Evolutionary conservation across 2,329 filamentous ascomycete species (phyloP), one percentile per base, ranked within the genome.

Genomic region (Tolypocladium tundrense): DNA sequence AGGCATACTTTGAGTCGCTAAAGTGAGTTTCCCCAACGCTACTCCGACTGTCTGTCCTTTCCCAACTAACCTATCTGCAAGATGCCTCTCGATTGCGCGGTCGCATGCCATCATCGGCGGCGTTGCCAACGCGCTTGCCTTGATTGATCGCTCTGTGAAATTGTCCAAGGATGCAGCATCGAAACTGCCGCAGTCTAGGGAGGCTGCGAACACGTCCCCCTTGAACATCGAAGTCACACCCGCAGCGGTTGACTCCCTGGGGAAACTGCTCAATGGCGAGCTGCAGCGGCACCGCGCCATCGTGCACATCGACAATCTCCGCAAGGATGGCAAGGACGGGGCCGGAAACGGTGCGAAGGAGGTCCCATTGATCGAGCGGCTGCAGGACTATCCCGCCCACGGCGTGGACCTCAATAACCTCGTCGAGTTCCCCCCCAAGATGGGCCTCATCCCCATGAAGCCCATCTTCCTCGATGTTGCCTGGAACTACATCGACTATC

Each of bases 401-500:
- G 84, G 82, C 39, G 82, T 91, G 11, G 86, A 96, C 69, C 78
- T 97, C 33, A 79, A 79, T 48, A 93, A 93, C 64, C 76, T 99
- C 33, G 92, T 97, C 53, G 83, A 86, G 5, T 97, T 92, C 71
- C 94, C 94, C 14, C 92, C 93, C 1, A 88, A 86, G 68, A 76
- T 97, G 63, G 85, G 90, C 61, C 81, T 88, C 1, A 85, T 97
- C 43, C 91, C 94, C 0, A 88, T 96, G 56, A 99, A 99, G 77
- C 94, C 94, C 35, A 80, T 97, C 40, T 97, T 97, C 79, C 84
- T 97, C 59, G 94, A 99, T 69, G 88, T 96, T 9, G 94, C 94
- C 11, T 99, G 91, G 89, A 97, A 97, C 70, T 97, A 97, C 70
- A 92, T 99, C 61, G 85, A 91, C 54, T 99, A 99, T 69, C 91